Conservation (phyloP, 208 protist genomes). For the Crithidia acanthocephali region DNA sequence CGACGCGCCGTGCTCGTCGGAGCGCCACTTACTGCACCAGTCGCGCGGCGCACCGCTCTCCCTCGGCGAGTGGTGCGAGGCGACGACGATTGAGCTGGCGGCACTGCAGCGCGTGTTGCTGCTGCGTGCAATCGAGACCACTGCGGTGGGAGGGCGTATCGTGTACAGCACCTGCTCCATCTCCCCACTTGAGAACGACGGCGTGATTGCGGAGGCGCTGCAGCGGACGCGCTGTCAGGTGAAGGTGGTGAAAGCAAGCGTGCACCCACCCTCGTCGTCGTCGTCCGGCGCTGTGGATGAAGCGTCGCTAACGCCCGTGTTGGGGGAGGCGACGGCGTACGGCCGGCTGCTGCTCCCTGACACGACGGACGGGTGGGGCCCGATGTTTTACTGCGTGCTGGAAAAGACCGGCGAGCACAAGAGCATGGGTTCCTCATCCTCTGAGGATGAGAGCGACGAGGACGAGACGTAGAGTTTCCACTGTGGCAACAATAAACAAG, state of each 20-base stretch:
- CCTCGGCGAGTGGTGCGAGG: constrained; percentile 54
- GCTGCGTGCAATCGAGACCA: constrained; percentile 79
- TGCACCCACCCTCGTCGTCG: neutral
- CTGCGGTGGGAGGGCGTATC: constrained; percentile 69
- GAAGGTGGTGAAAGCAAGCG: constrained; percentile 32
- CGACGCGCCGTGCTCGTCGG: constrained; percentile 93
- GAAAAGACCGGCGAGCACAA: constrained; percentile 60
- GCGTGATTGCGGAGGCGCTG: constrained; percentile 73
- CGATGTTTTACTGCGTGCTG: constrained; percentile 76
- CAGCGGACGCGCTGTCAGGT: constrained; percentile 63
- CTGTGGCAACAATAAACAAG: too few species aligned
- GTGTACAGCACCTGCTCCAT: constrained; percentile 95
- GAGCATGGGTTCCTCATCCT: constrained; percentile 21
- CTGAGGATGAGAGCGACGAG: constrained; percentile 31
- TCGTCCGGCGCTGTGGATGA: neutral
- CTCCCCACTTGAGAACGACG: constrained; percentile 89
- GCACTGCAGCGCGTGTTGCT: constrained; percentile 71
- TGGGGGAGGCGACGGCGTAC: constrained; percentile 69
- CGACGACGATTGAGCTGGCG: constrained; percentile 43
- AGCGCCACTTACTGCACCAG: constrained; percentile 91
- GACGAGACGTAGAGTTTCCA: neutral
- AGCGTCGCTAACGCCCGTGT: constrained; percentile 7
- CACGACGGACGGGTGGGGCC: constrained; percentile 56
- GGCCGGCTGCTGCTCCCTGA: constrained; percentile 84
- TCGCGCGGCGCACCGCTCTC: constrained; percentile 38